Base-by-base conservation (phyloP, 192 early-diverging fungal genomes). In the Entomortierella lignicola region DNA sequence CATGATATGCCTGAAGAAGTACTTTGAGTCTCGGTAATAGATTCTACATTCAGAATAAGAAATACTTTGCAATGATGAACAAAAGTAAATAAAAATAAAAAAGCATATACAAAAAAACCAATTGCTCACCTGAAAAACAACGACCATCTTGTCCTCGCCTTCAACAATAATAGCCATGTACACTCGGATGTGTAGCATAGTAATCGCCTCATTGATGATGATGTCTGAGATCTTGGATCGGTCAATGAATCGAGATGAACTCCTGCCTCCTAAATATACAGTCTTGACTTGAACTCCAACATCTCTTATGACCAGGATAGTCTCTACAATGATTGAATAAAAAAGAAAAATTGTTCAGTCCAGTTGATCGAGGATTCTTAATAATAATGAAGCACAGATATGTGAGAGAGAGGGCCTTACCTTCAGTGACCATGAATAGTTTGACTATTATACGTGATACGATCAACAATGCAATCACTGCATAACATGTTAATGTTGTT, bases 121-220 rank as follows among this genome's bases (percentile, higher is more conserved):
- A 13, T 7, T n/a, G 18, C 52, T 29, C 83, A 92, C 92, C 84
- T 88, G 86, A 69, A 92, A 94, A 0, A 91, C 87, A 23, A 94
- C 89, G 2, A 85, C 83, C 87, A 93, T 92, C 21, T 81, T 63
- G 43, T 87, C 82, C 41, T 89, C 81, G 17, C 80, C 88, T 50
- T 83, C 85, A 15, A 92, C 87, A 47, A 94, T 70, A 25, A 93
- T 85, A 7, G 90, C 91, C 72, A 94, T 70, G 69, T 93, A 93
- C 39, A 89, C 90, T 32, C 88, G 88, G 43, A 94, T 85, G 51
- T 91, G 89, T 68, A 86, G 87, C 81, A 92, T 82, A 2, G 88
- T 91, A 23, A 94, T 93, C 1, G 83, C 92, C 80, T 94, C 93
- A 58, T 94, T 92, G 62, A 94, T 90, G 56, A 94, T 85, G 10